Conservation (phyloP, 2,329 filamentous ascomycete species). For the Lasiodiplodia sp. region DNA sequence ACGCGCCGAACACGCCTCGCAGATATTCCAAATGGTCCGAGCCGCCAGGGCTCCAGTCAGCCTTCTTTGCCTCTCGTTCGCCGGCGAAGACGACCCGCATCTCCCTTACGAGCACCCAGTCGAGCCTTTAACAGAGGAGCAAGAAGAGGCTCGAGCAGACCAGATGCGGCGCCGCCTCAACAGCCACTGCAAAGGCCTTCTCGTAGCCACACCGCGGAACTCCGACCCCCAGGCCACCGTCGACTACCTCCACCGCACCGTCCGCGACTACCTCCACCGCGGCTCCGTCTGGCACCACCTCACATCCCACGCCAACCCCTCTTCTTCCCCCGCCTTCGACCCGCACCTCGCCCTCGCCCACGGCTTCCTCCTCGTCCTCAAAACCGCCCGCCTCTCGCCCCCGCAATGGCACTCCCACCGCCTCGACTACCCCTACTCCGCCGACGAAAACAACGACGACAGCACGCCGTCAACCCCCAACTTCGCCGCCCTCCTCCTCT, state of each 20-base stretch:
- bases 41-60: not conserved
- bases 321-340: not conserved
- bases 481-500: constrained; percentile 1
- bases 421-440: not conserved
- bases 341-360: constrained; percentile 19
- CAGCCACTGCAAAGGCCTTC: constrained; percentile 23
- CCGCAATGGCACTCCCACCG: not conserved
- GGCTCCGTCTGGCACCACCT: constrained; percentile 14
- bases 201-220: not conserved
- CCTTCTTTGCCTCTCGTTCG: constrained; percentile 24
- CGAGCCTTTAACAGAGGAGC: constrained; percentile 1
- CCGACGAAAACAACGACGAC: not conserved
- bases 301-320: not conserved
- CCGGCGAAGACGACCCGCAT: constrained; percentile 10
- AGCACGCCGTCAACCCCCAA: not conserved
- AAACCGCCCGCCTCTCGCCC: not conserved
- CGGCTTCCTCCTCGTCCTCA: constrained; percentile 12
- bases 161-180: constrained; percentile 1
- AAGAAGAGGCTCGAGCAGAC: constrained; percentile 9
- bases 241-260: constrained; percentile 29
- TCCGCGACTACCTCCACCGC: constrained; percentile 28
- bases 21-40: constrained; percentile 29
- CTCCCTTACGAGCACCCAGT: not conserved
- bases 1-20: constrained; percentile 32
- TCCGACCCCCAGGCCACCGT: constrained; percentile 7